Evolutionary conservation across 2,329 filamentous ascomycete species (phyloP).

Genomic region (Cylindrodendrum hubeiense): DNA sequence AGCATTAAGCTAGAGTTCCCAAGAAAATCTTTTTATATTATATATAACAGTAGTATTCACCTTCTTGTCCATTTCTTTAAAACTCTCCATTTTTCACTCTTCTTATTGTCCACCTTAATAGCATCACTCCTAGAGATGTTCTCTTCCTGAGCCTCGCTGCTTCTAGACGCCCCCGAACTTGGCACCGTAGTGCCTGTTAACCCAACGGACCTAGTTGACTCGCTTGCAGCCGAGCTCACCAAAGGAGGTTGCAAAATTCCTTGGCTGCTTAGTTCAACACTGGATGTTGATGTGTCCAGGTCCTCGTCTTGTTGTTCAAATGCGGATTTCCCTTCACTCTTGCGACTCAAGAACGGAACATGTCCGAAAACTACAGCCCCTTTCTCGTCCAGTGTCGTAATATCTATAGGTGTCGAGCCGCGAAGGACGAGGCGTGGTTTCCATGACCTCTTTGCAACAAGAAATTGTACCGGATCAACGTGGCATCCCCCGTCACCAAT

Average conservation of each 20-base stretch:
- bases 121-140: neutral
- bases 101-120: neutral
- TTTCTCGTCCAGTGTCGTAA: neutral
- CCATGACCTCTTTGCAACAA: conserved; percentile 23
- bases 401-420: neutral
- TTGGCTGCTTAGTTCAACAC: neutral
- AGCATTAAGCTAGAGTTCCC: no score
- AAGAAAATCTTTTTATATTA: no score
- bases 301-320: neutral
- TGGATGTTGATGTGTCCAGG: neutral
- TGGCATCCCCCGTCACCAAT: neutral
- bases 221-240: neutral
- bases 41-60: no score
- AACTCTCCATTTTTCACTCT: neutral
- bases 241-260: neutral
- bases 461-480: conserved; percentile 21
- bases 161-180: neutral
- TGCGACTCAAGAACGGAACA: neutral
- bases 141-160: neutral
- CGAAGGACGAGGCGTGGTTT: neutral
- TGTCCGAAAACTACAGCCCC: conserved; percentile 21
- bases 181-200: conserved; percentile 17
- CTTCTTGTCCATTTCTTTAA: neutral
- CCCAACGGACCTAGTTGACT: neutral
- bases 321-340: neutral